Percentiles rank a stretch among this genome's conserved stretches.
Conservation (phyloP, 352 stramenopile genomes). For the Pythium periplocum region DNA sequence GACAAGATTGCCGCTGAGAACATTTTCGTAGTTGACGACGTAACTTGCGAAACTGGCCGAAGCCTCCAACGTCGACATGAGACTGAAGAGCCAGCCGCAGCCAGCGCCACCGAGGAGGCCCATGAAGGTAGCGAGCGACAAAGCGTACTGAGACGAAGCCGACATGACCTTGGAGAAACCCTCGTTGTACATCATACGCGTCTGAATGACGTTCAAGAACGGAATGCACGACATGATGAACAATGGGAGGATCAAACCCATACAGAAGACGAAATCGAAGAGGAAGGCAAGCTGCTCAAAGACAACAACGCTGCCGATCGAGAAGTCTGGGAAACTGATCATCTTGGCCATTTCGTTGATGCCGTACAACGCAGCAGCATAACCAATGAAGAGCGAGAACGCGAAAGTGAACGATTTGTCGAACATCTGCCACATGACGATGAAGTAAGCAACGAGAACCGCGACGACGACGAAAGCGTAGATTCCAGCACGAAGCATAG, state of each 20-base stretch:
- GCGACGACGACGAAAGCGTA: constrained; percentile 35
- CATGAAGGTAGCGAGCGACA: constrained; percentile 65
- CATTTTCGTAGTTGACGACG: constrained; percentile 47
- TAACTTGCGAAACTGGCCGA: constrained; percentile 69
- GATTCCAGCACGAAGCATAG: constrained; percentile 34
- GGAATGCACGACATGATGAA: constrained; percentile 64
- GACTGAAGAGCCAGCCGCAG: constrained; percentile 62
- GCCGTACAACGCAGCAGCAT: constrained; percentile 53
- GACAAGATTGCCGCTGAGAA: constrained; percentile 40
- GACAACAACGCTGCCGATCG: constrained; percentile 40
- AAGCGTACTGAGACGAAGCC: constrained; percentile 71
- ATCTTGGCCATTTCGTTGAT: constrained; percentile 74
- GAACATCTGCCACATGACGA: constrained; percentile 35
- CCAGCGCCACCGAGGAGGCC: constrained; percentile 52
- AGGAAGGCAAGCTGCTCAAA: constrained; percentile 79
- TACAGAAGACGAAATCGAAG: constrained; percentile 76
- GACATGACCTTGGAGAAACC: constrained; percentile 79
- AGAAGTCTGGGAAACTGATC: constrained; percentile 56
- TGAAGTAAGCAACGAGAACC: constrained; percentile 38
- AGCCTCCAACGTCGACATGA: constrained; percentile 58
- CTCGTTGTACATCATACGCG: constrained; percentile 86
- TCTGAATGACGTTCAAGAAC: constrained; percentile 79
- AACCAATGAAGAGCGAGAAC: constrained; percentile 60
- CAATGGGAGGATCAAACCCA: constrained; percentile 54
- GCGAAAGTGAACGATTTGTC: constrained; percentile 33